Evolutionary conservation across 192 early-diverging fungal species (phyloP), one percentile per base, ranked within the genome.

Genomic region (Powellomyces hirtus): DNA sequence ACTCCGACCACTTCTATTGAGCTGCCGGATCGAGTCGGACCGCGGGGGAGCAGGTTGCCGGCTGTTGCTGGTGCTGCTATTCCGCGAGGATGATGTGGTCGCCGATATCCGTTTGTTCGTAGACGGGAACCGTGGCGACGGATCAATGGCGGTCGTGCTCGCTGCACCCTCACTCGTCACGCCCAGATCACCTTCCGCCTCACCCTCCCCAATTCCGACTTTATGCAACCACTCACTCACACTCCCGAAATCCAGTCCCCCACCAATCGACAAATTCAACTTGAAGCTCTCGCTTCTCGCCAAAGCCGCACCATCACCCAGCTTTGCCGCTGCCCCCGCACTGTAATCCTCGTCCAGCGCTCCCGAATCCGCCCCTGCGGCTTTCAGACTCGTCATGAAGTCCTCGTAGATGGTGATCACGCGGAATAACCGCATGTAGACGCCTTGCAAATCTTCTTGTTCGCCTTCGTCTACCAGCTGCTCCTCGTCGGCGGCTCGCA

Each of bases 391-490:
- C 6, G 62, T 44, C 24, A 56, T 14, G 38, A 45, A 65, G 37
- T 84, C 79, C 59, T 84, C 73, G 72, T 81, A 84, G 14, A 81
- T 73, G 35, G 82, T 81, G 38, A 84, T 81, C n/a, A 81, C 77
- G 22, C 80, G 62, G 35, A 84, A 58, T 1, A 84, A 66, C 29
- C 82, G 53, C 42, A 26, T 61, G n/a, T 62, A 59, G 14, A 79
- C 73, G 27, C 44, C 38, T 36, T 79, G 77, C 45, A 82, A 55
- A 3, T 75, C 74, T 10, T 79, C 79, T 59, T 79, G 75, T 50
- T 84, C 77, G 16, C 35, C 30, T 72, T 59, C 63, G 42, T 81
- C 83, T 7, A 82, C 75, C 10, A 84, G 68, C 62, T 84, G 71
- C 56, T 78, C 78, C 51, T 84, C 83, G 53, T 76, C 75, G 0